Evolutionary conservation across 768 basidiomycete species (phyloP).

Genomic region (Leucocoprinus leucothites): DNA sequence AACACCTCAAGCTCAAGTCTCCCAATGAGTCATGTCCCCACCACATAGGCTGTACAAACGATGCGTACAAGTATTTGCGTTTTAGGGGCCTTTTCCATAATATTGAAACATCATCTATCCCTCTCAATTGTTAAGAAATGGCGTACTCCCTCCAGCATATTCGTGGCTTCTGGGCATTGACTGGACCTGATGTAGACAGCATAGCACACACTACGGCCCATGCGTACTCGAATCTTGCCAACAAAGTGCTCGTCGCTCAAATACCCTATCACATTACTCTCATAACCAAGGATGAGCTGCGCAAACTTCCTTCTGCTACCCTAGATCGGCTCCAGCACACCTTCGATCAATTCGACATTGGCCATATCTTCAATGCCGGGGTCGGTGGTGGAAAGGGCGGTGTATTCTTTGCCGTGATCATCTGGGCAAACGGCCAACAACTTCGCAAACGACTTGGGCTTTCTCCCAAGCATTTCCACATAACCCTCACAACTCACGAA

Average conservation of each 20-base stretch:
- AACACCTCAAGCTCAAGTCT: too few relatives aligned
- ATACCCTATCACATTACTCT: too few relatives aligned
- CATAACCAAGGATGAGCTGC: too few relatives aligned
- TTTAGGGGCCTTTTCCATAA: too few relatives aligned
- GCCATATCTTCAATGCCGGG: slow-evolving; percentile 34
- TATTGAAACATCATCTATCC: too few relatives aligned
- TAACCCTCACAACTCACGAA: slow-evolving; percentile 41
- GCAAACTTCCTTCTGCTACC: too few relatives aligned
- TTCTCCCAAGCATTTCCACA: slow-evolving; percentile 52
- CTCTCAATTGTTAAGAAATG: not conserved
- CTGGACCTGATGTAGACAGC: not conserved
- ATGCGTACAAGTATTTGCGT: too few relatives aligned
- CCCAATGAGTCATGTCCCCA: too few relatives aligned
- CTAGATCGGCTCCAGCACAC: too few relatives aligned
- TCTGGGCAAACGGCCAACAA: slow-evolving; percentile 53
- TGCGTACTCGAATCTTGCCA: too few relatives aligned
- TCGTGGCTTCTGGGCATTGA: not conserved
- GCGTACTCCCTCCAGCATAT: not conserved
- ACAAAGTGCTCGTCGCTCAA: too few relatives aligned
- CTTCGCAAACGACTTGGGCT: slow-evolving; percentile 47
- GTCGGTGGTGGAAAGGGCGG: slow-evolving; percentile 33
- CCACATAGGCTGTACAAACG: too few relatives aligned
- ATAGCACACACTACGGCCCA: not conserved
- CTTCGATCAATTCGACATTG: slow-evolving; percentile 4
- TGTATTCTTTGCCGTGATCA: slow-evolving; percentile 46